Evolutionary conservation across 306 rosid genomes (phyloP).

Genomic region (Castanea crenata): DNA sequence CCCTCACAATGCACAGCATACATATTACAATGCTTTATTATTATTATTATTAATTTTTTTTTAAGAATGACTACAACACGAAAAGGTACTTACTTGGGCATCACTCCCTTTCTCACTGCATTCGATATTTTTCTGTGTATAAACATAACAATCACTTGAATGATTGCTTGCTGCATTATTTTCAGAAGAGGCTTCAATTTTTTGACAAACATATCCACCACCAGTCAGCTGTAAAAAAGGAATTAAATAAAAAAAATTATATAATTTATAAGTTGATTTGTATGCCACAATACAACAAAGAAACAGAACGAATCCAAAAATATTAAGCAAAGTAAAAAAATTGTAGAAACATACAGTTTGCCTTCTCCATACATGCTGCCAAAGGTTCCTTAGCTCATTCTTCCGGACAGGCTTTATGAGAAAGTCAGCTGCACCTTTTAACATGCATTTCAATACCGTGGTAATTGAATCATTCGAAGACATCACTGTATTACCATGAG

Average conservation of each 20-base stretch:
- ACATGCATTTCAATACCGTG: slow-evolving; percentile 89
- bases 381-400: slow-evolving; percentile 84
- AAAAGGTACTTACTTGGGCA: slow-evolving; percentile 65
- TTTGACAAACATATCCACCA: slow-evolving; percentile 37
- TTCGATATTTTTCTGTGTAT: slow-evolving; percentile 52
- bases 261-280: too few species aligned
- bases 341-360: slow-evolving; percentile 53
- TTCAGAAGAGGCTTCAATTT: slow-evolving; percentile 76
- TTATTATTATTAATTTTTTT: not conserved
- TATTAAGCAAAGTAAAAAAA: not conserved
- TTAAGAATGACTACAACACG: not conserved
- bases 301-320: slow-evolving; percentile 7
- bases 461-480: slow-evolving; percentile 78
- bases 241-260: too few species aligned
- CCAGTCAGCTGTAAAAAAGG: slow-evolving; percentile 36
- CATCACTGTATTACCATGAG: slow-evolving; percentile 63
- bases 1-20: not conserved
- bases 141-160: slow-evolving; percentile 59
- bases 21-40: not conserved
- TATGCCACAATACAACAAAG: slow-evolving; percentile 16
- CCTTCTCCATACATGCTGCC: slow-evolving; percentile 99
- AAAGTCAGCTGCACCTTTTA: slow-evolving; percentile 91
- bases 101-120: slow-evolving; percentile 80
- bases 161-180: slow-evolving; percentile 68
- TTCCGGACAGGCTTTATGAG: slow-evolving; percentile 89